Base-by-base conservation (phyloP, 1,284 basidiomycete genomes). In the Trichosporon faecale region DNA sequence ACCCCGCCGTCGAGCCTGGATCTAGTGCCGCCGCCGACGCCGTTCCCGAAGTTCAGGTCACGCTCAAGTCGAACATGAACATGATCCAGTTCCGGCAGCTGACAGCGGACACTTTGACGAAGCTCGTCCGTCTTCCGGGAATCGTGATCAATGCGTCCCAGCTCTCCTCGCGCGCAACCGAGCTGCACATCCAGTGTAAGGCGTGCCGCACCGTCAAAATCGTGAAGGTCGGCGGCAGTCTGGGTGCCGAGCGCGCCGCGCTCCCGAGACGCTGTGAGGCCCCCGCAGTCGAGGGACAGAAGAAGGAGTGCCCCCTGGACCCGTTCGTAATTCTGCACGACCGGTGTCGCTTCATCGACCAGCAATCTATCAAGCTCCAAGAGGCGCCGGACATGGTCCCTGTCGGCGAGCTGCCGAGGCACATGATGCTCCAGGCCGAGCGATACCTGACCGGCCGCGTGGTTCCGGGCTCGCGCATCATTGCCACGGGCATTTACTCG, bases 371-470 rank as follows among this genome's bases (percentile, higher is more conserved):
- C 77, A 99, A 99, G 83, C 88, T 99, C 16, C 97, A 99, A 83
- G 97, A 99, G 84, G 95, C 96, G 7, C 97, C 97, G 0, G 97
- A 99, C 82, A 98, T 98, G 94, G 97, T 99, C 0, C 97, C 97
- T 2, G 95, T 99, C 25, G 97, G 97, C 86, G 97, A 99, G 80
- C 86, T 99, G 63, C 97, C 97, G 4, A 86, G 95, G 55, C 97
- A 99, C 83, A 95, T 99, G 87, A 88, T 98, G 68, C 86, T 99
- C 29, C 95, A 93, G 44, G 90, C 90, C 12, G 97, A 99, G 82
- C 86, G 94, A 31, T 91, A 94, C 79, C 85, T 97, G 65, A 94
- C 94, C 0, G 94, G 92, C 1, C 90, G 90, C 77, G 94, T 97
- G 14, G 93, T 98, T 1, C 97, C 97, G 1, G 97, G 97, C 7